Conservation (phyloP, 176 grass and related monocot genomes). For the bread wheat (Triticum aestivum) region DNA sequence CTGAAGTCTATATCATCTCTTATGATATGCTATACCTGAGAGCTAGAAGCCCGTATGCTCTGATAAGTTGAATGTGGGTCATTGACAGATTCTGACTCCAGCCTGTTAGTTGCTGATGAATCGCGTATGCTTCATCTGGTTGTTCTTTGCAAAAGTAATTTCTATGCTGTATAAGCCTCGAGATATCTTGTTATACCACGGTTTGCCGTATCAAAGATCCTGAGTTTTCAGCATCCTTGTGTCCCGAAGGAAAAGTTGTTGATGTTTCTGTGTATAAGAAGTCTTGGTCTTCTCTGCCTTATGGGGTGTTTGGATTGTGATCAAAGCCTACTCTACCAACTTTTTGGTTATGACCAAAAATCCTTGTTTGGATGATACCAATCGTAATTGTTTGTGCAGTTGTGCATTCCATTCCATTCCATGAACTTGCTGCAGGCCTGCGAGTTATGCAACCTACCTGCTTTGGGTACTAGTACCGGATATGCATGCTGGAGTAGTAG, state of each 20-base stretch:
- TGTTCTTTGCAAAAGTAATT: slow-evolving; percentile 1
- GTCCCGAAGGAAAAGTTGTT: not conserved
- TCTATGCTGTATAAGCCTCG: not conserved
- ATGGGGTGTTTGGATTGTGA: not conserved
- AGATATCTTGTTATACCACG: not conserved
- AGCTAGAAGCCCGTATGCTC: not conserved
- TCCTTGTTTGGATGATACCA: no score
- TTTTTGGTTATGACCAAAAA: no score
- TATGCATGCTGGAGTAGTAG: no score
- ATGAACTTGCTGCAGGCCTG: not conserved
- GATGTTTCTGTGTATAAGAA: slow-evolving; percentile 4
- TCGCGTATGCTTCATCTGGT: not conserved
- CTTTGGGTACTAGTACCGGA: no score
- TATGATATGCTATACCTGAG: not conserved
- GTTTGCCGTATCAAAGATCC: not conserved
- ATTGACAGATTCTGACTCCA: not conserved
- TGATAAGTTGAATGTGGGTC: not conserved
- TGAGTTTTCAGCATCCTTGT: not conserved
- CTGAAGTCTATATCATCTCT: slow-evolving; percentile 4
- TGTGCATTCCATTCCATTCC: not conserved
- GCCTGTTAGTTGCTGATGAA: slow-evolving; percentile 5
- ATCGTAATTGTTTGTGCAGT: not conserved
- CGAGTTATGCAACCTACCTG: not conserved
- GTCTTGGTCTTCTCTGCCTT: not conserved
- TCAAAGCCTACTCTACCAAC: no score